Evolutionary conservation across 2,329 filamentous ascomycete genomes (phyloP), one percentile per base, ranked within the genome.

Genomic region (Lecanicillium sp.): DNA sequence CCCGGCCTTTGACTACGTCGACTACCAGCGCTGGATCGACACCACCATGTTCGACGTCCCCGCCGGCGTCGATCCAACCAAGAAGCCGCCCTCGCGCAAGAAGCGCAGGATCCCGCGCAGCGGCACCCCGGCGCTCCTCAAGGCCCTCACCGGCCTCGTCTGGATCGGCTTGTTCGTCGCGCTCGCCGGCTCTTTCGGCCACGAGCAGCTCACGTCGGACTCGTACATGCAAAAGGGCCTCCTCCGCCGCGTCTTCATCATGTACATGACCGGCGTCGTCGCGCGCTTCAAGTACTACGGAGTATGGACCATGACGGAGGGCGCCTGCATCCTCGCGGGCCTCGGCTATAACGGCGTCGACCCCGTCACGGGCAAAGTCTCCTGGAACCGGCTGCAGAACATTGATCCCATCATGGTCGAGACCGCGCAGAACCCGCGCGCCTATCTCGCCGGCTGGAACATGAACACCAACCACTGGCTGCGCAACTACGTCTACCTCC

Each of bases 401-500:
- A 88, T 98, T 56, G 83, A 87, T 55, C 86, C 93, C 0, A 84
- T 83, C 76, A 81, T 79, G 2, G 87, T 98, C 23, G 93, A 98
- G 69, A 75, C 81, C 1, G 93, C 91, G 1, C 90, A 96, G 67
- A 98, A 97, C 64, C 87, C 87, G n/a, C 83, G 91, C 46, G 90
- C 81, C 2, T 97, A 93, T 59, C 77, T 98, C 3, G 91, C 84
- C 41, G 86, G 82, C 60, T 98, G 93, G 93, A 98, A 98, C 66
- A 95, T 96, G 72, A 97, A 97, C 67, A 98, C 93, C 11, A 98
- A 96, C 65, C 82, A 88, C 60, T 98, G 93, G 93, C 72, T 98
- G 52, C 81, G 90, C 39, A 95, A 97, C 66, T 98, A 96, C 62
- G 77, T 98, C 57, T 98, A 97, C 62, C 76, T 98, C 40, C 84